Conservation (phyloP, 2,329 filamentous ascomycete species). For the Chrysosporium keratinophilum region DNA sequence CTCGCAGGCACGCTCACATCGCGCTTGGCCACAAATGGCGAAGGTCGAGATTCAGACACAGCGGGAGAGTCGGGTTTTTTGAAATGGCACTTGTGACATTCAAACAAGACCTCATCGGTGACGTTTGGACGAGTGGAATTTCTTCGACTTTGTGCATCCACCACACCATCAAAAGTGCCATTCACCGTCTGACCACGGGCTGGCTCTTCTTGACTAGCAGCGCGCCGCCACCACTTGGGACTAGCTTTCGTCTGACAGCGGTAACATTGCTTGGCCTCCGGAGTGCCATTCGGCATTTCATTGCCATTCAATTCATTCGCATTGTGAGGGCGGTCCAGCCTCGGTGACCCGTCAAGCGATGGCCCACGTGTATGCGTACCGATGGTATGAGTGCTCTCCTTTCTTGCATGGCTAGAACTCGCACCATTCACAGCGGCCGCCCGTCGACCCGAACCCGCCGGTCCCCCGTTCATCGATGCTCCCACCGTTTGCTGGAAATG, state of each 20-base stretch:
- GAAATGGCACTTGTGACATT: conserved; percentile 64
- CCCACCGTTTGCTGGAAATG: conserved; percentile 42
- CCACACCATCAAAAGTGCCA: background rate
- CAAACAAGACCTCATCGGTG: conserved; percentile 34
- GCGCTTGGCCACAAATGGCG: conserved; percentile 27
- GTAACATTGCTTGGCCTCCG: conserved; percentile 28
- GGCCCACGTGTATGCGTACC: conserved; percentile 18
- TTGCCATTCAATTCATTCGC: conserved; percentile 1
- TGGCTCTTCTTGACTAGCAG: background rate
- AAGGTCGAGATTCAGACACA: conserved; percentile 26
- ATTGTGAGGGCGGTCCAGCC: conserved; percentile 14
- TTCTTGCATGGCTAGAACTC: conserved; percentile 6
- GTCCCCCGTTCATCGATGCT: conserved; percentile 25
- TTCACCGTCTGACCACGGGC: background rate
- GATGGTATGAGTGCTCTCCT: background rate
- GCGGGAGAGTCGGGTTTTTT: conserved; percentile 34
- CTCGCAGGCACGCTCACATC: conserved; percentile 27
- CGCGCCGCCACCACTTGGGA: conserved; percentile 50
- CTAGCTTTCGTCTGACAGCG: conserved; percentile 34
- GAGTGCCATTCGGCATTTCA: background rate
- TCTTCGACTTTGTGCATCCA: conserved; percentile 1
- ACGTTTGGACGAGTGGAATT: conserved; percentile 16
- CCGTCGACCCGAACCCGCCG: conserved; percentile 46
- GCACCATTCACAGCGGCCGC: conserved; percentile 16
- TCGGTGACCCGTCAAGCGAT: conserved; percentile 13